Conservation (phyloP, 2,329 filamentous ascomycete species). For the Gaeumannomyces sp. region DNA sequence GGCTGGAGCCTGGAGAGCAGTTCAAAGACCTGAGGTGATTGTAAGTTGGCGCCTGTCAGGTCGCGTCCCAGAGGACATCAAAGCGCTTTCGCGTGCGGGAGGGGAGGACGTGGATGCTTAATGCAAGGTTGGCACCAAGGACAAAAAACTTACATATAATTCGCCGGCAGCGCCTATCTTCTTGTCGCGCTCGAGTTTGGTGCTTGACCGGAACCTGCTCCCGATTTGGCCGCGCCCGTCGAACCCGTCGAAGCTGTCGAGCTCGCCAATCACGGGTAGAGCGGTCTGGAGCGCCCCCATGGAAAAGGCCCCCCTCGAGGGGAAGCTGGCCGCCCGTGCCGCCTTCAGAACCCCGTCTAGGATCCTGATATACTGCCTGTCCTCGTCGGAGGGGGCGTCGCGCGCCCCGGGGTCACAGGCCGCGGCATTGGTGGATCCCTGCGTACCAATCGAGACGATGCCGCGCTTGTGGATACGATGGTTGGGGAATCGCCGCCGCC, state of each 20-base stretch:
- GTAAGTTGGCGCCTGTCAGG: not conserved
- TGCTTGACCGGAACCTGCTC: constrained; percentile 5
- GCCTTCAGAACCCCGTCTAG: constrained; percentile 11
- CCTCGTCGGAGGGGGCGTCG: not conserved
- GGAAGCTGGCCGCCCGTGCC: constrained; percentile 8
- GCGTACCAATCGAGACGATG: not conserved
- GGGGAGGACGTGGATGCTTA: no score
- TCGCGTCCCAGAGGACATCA: not conserved
- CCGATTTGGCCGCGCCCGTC: not conserved
- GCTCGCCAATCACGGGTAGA: not conserved
- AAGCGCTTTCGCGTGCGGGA: not conserved
- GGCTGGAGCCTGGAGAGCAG: constrained; percentile 25
- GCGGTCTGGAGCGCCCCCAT: constrained; percentile 6
- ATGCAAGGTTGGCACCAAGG: no score
- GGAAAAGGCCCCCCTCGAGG: not conserved
- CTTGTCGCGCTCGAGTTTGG: constrained; percentile 8
- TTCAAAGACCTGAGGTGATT: constrained; percentile 33
- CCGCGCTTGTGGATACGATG: not conserved
- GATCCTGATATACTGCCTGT: constrained; percentile 9
- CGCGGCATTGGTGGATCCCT: not conserved
- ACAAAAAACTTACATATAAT: constrained; percentile 14
- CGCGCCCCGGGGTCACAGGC: not conserved
- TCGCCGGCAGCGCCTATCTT: constrained; percentile 19
- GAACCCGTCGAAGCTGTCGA: not conserved
- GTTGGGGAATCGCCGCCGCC: not conserved